Conservation (phyloP, 2,329 filamentous ascomycete genomes). For the Moelleriella libera region DNA sequence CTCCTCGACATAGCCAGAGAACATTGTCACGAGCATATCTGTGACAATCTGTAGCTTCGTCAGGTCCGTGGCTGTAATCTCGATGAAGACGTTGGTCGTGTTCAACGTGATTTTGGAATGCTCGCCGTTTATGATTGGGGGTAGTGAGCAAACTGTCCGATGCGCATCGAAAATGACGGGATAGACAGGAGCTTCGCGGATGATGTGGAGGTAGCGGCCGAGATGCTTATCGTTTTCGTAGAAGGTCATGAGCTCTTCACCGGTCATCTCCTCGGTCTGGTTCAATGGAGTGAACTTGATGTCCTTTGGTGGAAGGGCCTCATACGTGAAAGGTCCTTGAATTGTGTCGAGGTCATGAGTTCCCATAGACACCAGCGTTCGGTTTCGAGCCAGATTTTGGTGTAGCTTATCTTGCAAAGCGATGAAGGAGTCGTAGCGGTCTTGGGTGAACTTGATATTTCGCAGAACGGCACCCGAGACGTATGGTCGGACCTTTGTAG, state of each 20-base stretch:
- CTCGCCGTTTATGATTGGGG: slow-evolving; percentile 94
- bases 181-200: slow-evolving; percentile 84
- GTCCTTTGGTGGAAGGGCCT: slow-evolving; percentile 79
- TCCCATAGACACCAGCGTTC: slow-evolving; percentile 91
- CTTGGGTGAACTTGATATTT: slow-evolving; percentile 82
- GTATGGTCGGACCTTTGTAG: slow-evolving; percentile 68
- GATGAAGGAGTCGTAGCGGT: slow-evolving; percentile 94
- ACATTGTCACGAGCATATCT: slow-evolving; percentile 95
- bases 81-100: slow-evolving; percentile 91
- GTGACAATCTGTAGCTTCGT: slow-evolving; percentile 94
- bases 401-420: slow-evolving; percentile 95
- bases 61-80: slow-evolving; percentile 88
- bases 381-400: slow-evolving; percentile 83
- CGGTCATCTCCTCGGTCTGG: slow-evolving; percentile 79
- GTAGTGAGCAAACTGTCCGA: slow-evolving; percentile 76
- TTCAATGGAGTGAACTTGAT: slow-evolving; percentile 88
- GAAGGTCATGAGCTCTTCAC: slow-evolving; percentile 79
- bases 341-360: slow-evolving; percentile 93
- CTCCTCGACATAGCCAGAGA: slow-evolving; percentile 79
- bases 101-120: slow-evolving; percentile 90
- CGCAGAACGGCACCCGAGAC: slow-evolving; percentile 82
- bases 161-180: slow-evolving; percentile 91
- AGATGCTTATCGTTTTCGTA: slow-evolving; percentile 93
- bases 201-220: slow-evolving; percentile 83
- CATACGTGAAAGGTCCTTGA: slow-evolving; percentile 90